Conservation (phyloP, 345 rosid species). For the Eucalyptus virginea region DNA sequence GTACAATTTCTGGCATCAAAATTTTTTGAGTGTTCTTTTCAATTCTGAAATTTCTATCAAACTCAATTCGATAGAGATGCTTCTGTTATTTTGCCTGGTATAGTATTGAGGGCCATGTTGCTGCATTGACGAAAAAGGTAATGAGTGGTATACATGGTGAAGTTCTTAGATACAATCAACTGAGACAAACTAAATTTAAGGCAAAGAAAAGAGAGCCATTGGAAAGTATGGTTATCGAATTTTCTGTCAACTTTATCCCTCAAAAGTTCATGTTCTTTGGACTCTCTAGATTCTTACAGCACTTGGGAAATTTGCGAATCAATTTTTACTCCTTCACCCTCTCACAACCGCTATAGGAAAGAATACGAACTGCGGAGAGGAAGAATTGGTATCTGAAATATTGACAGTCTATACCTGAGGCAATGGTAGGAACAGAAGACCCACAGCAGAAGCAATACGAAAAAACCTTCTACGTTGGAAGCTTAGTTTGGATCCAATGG, state of each 20-base stretch:
- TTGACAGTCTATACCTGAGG: not conserved
- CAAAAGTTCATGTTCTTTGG: not conserved
- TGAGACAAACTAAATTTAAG: not conserved
- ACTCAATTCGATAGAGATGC: not conserved
- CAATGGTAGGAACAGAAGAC: not conserved
- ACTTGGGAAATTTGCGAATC: not conserved
- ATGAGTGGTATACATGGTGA: not conserved
- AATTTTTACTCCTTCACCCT: not conserved
- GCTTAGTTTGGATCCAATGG: not conserved
- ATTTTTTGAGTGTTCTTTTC: too few relatives aligned
- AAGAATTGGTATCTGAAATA: not conserved
- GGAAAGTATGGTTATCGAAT: not conserved
- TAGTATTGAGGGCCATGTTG: not conserved
- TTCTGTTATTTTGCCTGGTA: not conserved
- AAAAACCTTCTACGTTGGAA: not conserved
- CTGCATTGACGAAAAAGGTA: not conserved
- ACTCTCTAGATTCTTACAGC: not conserved
- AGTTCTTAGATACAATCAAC: not conserved
- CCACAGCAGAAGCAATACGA: not conserved
- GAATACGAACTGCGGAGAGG: not conserved
- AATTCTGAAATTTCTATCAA: too few relatives aligned
- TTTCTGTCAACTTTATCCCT: not conserved
- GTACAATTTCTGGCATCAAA: too few relatives aligned
- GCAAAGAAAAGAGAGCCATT: not conserved
- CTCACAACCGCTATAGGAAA: not conserved